phyloP scores from a whole-genome alignment of 192 early-diverging fungal genomes.

The Phlyctochytrium planicorne region DNA sequence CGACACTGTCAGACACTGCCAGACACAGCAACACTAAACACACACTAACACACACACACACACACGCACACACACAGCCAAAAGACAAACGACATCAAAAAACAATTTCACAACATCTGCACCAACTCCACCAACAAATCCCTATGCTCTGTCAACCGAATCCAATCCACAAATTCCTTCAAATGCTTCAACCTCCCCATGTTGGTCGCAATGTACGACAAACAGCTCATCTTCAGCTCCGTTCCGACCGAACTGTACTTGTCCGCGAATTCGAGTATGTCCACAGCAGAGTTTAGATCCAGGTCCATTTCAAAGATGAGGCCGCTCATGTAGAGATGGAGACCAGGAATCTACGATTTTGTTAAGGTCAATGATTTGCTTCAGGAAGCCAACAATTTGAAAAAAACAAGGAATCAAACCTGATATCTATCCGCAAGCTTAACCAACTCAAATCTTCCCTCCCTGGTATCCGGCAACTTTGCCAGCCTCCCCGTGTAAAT shows the following conservation, averaged over 20 bases:
- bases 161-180: conserved; percentile 30
- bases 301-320: conserved; percentile 34
- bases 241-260: conserved; percentile 21
- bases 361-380: no score
- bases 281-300: conserved; percentile 15
- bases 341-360: conserved; percentile 3
- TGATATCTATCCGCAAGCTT: conserved; percentile 32
- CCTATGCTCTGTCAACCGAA: conserved; percentile 28
- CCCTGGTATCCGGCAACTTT: neutral
- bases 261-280: conserved; percentile 34
- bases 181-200: conserved; percentile 25
- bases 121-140: conserved; percentile 33
- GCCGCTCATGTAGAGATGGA: conserved; percentile 28
- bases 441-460: conserved; percentile 23
- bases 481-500: conserved; percentile 30
- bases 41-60: no score
- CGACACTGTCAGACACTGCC: no score
- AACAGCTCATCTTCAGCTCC: conserved; percentile 30
- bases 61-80: no score
- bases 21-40: no score
- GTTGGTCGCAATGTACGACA: conserved; percentile 31
- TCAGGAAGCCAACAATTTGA: no score
- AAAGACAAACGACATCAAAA: no score
- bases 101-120: conserved; percentile 26
- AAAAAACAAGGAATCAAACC: no score